Conservation (phyloP, 2,329 filamentous ascomycete genomes). For the Cytospora schulzeri region DNA sequence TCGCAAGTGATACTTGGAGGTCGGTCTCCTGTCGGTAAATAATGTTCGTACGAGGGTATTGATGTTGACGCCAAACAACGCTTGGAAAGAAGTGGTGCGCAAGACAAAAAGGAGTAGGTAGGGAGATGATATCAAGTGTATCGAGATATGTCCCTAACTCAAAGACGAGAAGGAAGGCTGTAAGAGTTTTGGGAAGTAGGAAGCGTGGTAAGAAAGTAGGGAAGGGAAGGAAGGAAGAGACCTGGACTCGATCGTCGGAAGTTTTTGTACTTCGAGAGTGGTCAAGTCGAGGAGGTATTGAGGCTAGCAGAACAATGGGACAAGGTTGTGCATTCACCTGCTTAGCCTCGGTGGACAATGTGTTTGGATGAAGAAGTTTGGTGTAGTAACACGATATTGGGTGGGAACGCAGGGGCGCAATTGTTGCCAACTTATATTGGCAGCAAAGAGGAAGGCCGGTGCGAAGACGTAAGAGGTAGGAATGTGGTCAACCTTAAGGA, state of each 20-base stretch:
- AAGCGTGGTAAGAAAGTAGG: slow-evolving; percentile 1
- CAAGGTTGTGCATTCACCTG: neutral
- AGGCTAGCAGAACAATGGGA: neutral
- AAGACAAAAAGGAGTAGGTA: neutral
- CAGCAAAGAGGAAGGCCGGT: neutral
- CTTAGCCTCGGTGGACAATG: neutral
- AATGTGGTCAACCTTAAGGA: neutral
- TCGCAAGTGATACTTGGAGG: neutral
- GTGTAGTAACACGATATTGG: neutral
- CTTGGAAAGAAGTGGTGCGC: neutral
- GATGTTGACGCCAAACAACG: slow-evolving; percentile 1
- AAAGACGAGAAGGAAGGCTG: neutral
- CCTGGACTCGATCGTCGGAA: slow-evolving; percentile 4
- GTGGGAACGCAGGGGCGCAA: neutral
- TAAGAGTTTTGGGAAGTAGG: slow-evolving; percentile 10
- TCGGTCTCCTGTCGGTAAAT: neutral
- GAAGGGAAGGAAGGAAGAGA: slow-evolving; percentile 13
- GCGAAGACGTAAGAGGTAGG: neutral
- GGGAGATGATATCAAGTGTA: neutral
- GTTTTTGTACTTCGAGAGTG: slow-evolving; percentile 2
- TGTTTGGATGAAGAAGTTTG: neutral
- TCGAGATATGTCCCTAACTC: neutral
- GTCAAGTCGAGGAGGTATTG: slow-evolving; percentile 1
- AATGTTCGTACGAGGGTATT: neutral
- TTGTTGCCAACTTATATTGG: neutral